Evolutionary conservation across 768 basidiomycete genomes (phyloP).

Genomic region (Leccinum ochraceum): DNA sequence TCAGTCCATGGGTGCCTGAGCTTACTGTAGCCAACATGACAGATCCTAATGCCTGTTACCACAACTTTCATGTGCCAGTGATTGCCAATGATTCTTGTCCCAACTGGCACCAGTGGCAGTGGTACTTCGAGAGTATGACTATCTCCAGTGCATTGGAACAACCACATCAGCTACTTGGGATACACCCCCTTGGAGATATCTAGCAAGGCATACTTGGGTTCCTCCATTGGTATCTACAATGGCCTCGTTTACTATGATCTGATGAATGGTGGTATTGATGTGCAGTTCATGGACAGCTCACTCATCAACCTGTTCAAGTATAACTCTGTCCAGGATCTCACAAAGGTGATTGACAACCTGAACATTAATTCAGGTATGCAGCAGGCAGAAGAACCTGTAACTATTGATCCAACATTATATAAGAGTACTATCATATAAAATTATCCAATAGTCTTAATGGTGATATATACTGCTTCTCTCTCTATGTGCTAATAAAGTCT

Average conservation of each 20-base stretch:
- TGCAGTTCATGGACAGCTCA: conserved; percentile 71
- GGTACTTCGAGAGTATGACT: conserved; percentile 97
- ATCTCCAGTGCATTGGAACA: conserved; percentile 77
- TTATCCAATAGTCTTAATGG: too few species aligned
- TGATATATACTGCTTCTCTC: too few species aligned
- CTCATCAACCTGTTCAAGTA: conserved; percentile 75
- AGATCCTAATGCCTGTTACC: conserved; percentile 78
- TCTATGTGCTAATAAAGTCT: too few species aligned
- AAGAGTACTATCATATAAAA: too few species aligned
- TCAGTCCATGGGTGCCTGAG: conserved; percentile 77
- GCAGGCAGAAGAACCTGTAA: too few species aligned
- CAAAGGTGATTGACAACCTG: conserved; percentile 66
- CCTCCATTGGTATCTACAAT: conserved; percentile 83
- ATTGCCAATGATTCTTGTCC: conserved; percentile 87
- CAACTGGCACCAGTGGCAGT: conserved; percentile 48
- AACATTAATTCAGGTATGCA: conserved; percentile 56
- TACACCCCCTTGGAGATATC: conserved; percentile 75
- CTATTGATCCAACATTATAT: too few species aligned
- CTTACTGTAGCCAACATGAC: conserved; percentile 77
- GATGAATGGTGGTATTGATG: conserved; percentile 48
- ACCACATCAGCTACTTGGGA: conserved; percentile 87
- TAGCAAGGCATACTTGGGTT: conserved; percentile 58
- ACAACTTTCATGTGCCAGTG: conserved; percentile 81
- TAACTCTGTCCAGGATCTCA: conserved; percentile 76
- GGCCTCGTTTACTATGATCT: conserved; percentile 80